Evolutionary conservation across 495 filamentous ascomycete species (phyloP), one percentile per base, ranked within the genome.

Genomic region (Tuber aestivum): DNA sequence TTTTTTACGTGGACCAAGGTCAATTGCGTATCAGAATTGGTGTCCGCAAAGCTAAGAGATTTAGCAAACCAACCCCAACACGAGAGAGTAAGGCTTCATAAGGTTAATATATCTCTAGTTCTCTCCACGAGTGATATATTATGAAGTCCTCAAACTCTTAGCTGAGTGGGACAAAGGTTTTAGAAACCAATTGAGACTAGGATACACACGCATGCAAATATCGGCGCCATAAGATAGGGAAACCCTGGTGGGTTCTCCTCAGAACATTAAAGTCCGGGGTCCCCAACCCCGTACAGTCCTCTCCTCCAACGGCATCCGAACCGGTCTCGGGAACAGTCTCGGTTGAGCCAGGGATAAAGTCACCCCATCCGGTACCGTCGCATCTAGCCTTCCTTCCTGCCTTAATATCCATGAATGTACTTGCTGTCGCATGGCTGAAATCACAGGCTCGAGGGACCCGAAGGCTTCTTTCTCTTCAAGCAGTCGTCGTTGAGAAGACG

Each of bases 391-490:
- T 90, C 12, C 86, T 85, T 20, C 88, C 90, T 16, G 83, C 76
- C 8, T 87, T 85, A 41, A 91, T 89, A 83, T 92, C 89, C 0
- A 85, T 90, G 41, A 91, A 85, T 0, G 86, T 88, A 37, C 80
- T 74, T 12, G 80, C 76, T 38, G 84, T 80, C 1, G 83, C 85
- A 6, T 79, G 80, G 16, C 84, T 85, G 82, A 23, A 92, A 82
- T 87, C 88, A 89, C 1, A 90, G 90, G 77, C 91, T 92, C 61
- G 92, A 80, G 81, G 91, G 91, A 1, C 90, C 89, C 42, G 91
- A 81, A 1, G 86, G 85, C 56, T 83, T 83, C 76, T 87, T 84
- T 12, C 86, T 72, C 42, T 82, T 76, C 37, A 91, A 78, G 7
- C 89, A 86, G n/a, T 85, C 86, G 72, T 88, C 87, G 78, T 91